Evolutionary conservation across 495 filamentous ascomycete genomes (phyloP), one percentile per base, ranked within the genome.

Genomic region (Rhypophila decipiens): DNA sequence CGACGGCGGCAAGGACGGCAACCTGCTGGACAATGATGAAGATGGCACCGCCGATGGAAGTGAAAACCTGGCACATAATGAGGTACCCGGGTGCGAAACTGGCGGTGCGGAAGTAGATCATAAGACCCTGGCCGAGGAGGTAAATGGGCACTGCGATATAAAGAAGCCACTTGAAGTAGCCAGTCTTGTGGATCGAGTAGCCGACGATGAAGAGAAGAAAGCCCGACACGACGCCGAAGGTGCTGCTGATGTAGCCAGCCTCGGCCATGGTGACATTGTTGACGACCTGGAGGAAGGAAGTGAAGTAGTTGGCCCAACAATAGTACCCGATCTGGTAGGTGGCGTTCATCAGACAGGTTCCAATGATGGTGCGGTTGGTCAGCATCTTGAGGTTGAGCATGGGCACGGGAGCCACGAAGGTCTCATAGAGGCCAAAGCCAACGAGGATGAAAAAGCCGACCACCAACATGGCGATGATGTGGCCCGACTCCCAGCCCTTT

Each of bases 21-120:
- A 86, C 74, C 55, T 87, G 76, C 42, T 76, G 75, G 36, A 64
- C 63, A 50, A 87, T 75, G 39, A 85, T 75, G 12, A 72, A 58
- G 27, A 66, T 61, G 15, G 72, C 72, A 36, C 81, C 83, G 19
- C 74, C 73, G 53, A 89, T 81, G 24, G 85, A 78, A 52, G 87
- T 85, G 67, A 87, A 82, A 63, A 88, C 83, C 63, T 88, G 84
- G 51, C 76, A 82, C 80, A 87, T 86, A 63, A 87, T 64, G 7
- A 86, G 56, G 59, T 78, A 82, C 18, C 76, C 76, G 42, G 85
- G 75, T 35, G 68, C 52, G 12, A 59, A 58, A 21, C 74, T 68
- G 5, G 68, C 62, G 31, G 67, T 58, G 19, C 85, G 79, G 74
- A 86, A 86, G 47, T 84, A 68, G 55, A 88, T 84, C 76, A 88